A percentile compares a stretch with the other conserved stretches of the same genome.
Conservation (phyloP, 2,329 filamentous ascomycete genomes). For the Cercospora sp. region DNA sequence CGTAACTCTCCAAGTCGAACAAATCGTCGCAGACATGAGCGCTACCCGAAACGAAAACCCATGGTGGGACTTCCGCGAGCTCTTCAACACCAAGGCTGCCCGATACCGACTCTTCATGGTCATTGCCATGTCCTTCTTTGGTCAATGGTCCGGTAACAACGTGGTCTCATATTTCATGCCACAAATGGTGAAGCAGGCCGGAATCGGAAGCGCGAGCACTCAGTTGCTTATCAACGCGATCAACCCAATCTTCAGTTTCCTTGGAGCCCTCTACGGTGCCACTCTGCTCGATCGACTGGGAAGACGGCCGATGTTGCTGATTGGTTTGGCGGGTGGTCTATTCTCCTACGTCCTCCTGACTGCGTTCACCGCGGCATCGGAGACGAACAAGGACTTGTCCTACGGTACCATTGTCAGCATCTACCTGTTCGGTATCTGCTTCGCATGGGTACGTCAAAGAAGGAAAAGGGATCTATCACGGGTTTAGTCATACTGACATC, state of each 20-base stretch:
- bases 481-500: neutral
- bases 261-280: slow-evolving; percentile 44
- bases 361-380: slow-evolving; percentile 38
- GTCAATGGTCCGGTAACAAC: slow-evolving; percentile 46
- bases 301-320: slow-evolving; percentile 42
- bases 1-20: slow-evolving; percentile 41
- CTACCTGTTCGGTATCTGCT: slow-evolving; percentile 46
- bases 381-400: slow-evolving; percentile 29
- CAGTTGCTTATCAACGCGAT: slow-evolving; percentile 47
- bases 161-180: slow-evolving; percentile 42
- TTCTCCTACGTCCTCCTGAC: slow-evolving; percentile 41
- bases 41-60: slow-evolving; percentile 50
- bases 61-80: slow-evolving; percentile 43
- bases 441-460: slow-evolving; percentile 34
- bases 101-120: slow-evolving; percentile 49
- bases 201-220: slow-evolving; percentile 40
- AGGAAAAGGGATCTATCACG: neutral
- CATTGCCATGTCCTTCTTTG: slow-evolving; percentile 46
- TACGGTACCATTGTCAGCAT: slow-evolving; percentile 46
- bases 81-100: slow-evolving; percentile 54
- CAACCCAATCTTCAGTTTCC: slow-evolving; percentile 43
- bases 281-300: slow-evolving; percentile 32
- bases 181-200: slow-evolving; percentile 42
- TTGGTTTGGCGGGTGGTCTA: slow-evolving; percentile 40
- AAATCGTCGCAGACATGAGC: slow-evolving; percentile 41